Evolutionary conservation across 2,329 filamentous ascomycete genomes (phyloP).

Genomic region (Rhinocladiella mackenziei): DNA sequence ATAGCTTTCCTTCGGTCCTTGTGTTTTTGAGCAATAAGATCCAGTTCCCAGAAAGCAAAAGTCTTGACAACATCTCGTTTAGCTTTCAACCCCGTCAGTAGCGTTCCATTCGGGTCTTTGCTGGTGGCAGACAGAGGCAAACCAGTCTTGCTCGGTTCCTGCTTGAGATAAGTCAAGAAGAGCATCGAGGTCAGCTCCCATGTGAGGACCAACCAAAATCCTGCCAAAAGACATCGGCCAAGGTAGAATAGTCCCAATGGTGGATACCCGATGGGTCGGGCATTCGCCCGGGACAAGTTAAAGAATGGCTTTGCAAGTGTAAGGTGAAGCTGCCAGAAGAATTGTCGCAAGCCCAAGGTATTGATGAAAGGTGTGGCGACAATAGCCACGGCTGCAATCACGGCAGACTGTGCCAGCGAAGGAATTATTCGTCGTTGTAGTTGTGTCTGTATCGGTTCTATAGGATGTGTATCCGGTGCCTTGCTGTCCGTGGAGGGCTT

Average conservation of each 20-base stretch:
- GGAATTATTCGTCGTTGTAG: constrained; percentile 36
- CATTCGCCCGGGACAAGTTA: constrained; percentile 68
- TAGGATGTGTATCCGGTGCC: constrained; percentile 37
- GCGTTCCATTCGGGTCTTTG: constrained; percentile 85
- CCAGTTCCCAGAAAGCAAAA: constrained; percentile 89
- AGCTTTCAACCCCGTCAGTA: constrained; percentile 76
- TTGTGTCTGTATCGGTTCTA: constrained; percentile 37
- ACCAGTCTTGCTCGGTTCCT: constrained; percentile 78
- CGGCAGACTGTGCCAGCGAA: constrained; percentile 35
- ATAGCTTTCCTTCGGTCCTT: constrained; percentile 73
- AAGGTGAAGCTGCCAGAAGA: constrained; percentile 67
- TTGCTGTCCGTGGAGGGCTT: constrained; percentile 26
- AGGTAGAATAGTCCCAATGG: constrained; percentile 43
- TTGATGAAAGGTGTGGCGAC: constrained; percentile 57
- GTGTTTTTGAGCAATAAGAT: constrained; percentile 71
- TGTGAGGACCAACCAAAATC: constrained; percentile 63
- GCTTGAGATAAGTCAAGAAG: constrained; percentile 75
- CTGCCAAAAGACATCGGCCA: constrained; percentile 58
- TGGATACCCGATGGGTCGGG: constrained; percentile 52
- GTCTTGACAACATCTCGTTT: constrained; percentile 74
- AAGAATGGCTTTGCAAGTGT: constrained; percentile 68
- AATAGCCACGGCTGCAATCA: constrained; percentile 39
- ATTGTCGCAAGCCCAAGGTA: constrained; percentile 56
- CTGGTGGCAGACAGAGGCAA: constrained; percentile 78
- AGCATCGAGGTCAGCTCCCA: constrained; percentile 75